phyloP scores from a whole-genome alignment of 1,284 basidiomycete species.

The Trametes pubescens region DNA sequence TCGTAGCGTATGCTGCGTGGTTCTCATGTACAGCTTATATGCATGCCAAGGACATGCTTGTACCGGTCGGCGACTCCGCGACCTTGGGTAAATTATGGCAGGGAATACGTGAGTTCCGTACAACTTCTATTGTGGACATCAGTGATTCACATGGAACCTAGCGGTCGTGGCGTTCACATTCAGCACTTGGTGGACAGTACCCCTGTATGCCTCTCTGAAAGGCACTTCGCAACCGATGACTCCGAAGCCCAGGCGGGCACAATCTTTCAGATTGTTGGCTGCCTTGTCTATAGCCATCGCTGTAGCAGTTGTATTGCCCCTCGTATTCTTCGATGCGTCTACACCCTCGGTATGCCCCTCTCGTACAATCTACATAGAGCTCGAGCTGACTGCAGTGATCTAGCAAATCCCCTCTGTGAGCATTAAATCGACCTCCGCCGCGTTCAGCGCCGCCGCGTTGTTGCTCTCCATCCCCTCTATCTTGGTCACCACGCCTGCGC shows the following conservation, averaged over 20 bases:
- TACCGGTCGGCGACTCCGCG: constrained; percentile 47
- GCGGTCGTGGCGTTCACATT: constrained; percentile 69
- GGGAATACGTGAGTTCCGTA: constrained; percentile 60
- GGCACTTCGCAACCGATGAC: constrained; percentile 48
- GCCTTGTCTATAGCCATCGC: constrained; percentile 57
- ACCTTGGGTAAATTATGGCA: constrained; percentile 64
- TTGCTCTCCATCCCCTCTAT: constrained; percentile 67
- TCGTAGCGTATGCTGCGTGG: constrained; percentile 67
- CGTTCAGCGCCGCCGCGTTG: constrained; percentile 61
- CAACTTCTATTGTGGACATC: neutral
- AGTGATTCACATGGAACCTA: constrained; percentile 33
- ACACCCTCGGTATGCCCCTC: constrained; percentile 49
- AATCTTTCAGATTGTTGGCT: constrained; percentile 68
- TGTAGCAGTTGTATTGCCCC: constrained; percentile 60
- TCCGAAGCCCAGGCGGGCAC: constrained; percentile 56
- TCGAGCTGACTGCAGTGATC: constrained; percentile 1
- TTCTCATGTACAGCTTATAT: constrained; percentile 58
- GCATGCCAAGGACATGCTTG: constrained; percentile 53
- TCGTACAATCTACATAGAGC: constrained; percentile 11
- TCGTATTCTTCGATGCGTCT: constrained; percentile 60
- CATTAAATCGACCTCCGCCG: constrained; percentile 46
- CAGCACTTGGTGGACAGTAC: constrained; percentile 67
- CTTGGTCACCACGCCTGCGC: constrained; percentile 59
- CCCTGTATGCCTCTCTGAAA: constrained; percentile 67
- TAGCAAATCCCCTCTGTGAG: constrained; percentile 39